Base-by-base conservation (phyloP, 306 rosid species). In the Elaeagnus macrophylla region DNA sequence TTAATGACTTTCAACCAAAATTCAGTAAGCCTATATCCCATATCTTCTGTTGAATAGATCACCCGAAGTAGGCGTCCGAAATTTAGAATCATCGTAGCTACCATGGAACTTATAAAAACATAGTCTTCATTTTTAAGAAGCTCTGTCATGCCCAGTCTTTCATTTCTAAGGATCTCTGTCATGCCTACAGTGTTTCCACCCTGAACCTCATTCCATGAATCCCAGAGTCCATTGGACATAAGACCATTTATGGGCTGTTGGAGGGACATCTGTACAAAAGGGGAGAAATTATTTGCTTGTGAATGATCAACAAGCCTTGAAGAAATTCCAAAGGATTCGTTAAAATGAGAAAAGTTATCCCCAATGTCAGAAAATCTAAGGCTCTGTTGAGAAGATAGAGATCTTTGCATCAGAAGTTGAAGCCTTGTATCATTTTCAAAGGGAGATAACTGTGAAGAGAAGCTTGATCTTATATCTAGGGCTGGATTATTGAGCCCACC, bases 401-500 rank as follows among this genome's bases (percentile, higher is more conserved):
- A 81, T 72, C 89, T 86, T 57, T 79, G 84, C 97, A 90, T 79
- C 79, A 86, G 64, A 20, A 85, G 78, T 58, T 86, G 94, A 62
- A 83, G 77, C 64, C 84, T 73, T 3, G 94, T 81, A 58, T 90
- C 94, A 62, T 78, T 89, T 67, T 89, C 95, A 20, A 77, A 74
- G 58, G 73, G 65, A 63, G 74, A 80, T 40, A 75, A 50, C 56
- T 84, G 95, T 15, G 82, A 64, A 44, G 77, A 50, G 49, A 67
- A 81, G 53, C 77, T 80, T 36, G 97, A 77, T 60, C 83, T 85
- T 60, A 77, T 63, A 61, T 85, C 95, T 51, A 77, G 60, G 51
- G 70, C 70, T 6, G 78, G 80, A 66, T 71, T 79, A 75, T 68
- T 79, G 49, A 64, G 65, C 39, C 83, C 76, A 42, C 91, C 85